Evolutionary conservation across 768 basidiomycete species (phyloP).

Genomic region (Candolleomyces efflorescens): DNA sequence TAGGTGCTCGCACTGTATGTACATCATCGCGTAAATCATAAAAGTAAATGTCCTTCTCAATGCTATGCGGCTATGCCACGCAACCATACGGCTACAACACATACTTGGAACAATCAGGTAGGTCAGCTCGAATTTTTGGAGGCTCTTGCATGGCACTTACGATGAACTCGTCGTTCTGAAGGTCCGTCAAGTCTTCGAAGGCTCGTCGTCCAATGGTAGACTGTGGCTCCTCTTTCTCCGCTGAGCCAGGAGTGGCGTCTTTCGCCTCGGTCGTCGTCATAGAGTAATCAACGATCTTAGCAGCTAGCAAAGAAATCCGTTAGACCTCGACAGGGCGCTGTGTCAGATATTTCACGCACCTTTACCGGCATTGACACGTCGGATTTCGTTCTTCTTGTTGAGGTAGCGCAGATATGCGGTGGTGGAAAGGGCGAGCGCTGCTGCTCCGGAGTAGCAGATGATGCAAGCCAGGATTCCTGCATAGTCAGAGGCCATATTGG

Average conservation of each 20-base stretch:
- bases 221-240: constrained; percentile 4
- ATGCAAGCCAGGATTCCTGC: constrained; percentile 14
- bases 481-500: not conserved
- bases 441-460: constrained; percentile 14
- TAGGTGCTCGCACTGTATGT: too few species aligned
- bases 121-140: not conserved
- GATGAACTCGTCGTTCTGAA: constrained; percentile 23
- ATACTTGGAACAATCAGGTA: not conserved
- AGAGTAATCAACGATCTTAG: constrained; percentile 15
- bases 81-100: not conserved
- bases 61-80: too few species aligned
- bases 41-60: too few species aligned
- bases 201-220: constrained; percentile 10
- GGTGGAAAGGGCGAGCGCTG: constrained; percentile 14
- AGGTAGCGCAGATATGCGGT: constrained; percentile 14
- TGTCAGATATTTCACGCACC: constrained; percentile 1
- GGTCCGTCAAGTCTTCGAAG: constrained; percentile 21
- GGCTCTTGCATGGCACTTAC: constrained; percentile 6
- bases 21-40: too few species aligned
- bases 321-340: not conserved
- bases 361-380: constrained; percentile 18
- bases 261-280: constrained; percentile 10
- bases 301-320: constrained; percentile 4
- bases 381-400: constrained; percentile 16
- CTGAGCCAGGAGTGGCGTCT: not conserved